Base-by-base conservation (phyloP, 768 basidiomycete genomes). In the Crepidotus variabilis region DNA sequence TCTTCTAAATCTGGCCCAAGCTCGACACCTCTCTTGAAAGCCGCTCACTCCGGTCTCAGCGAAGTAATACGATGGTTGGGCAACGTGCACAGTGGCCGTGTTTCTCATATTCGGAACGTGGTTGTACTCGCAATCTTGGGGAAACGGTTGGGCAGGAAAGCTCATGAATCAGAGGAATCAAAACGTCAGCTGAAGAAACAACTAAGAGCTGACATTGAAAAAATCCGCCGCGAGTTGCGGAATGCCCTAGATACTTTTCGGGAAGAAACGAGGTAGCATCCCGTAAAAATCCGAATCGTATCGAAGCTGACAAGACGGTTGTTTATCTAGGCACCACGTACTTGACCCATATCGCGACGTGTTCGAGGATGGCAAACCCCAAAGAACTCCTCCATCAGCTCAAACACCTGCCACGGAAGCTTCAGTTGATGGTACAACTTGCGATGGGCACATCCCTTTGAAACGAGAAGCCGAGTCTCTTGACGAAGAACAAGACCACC, bases 281-380 rank as follows among this genome's bases (percentile, higher is more conserved):
- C 11, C 6, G 35, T 10, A 2, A 56, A 20, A 35, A 8, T 51
- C 32, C 47, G 7, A 21, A 18, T 39, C 39, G n/a, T 20, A 7
- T 46, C 46, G 1, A 14, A 5, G 14, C 11, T 47, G 21, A 24
- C 9, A 9, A 36, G 23, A 14, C 33, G 9, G 57, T 35, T 13
- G 50, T 47, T 35, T 10, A 36, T 8, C 28, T 28, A 81, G 77
- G 34, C 74, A 82, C 63, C 62, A 62, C 2, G 75, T 90, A 11
- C 67, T 89, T 1, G 85, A 86, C 28, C 86, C 87, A 1, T 90
- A 89, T 63, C 74, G 78, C 2, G 64, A 43, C 13, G 39, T 43
- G 5, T 43, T 43, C 18, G 39, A 43, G 11, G 39, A 43, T 20
- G 39, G 14, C 11, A 43, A 11, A 43, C 39, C 39, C 13, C 39